These are phyloP conservation scores for Coccomyxa sp. DNA, from an alignment of 139 green algal species.

Conservation along the genomic window DNA sequence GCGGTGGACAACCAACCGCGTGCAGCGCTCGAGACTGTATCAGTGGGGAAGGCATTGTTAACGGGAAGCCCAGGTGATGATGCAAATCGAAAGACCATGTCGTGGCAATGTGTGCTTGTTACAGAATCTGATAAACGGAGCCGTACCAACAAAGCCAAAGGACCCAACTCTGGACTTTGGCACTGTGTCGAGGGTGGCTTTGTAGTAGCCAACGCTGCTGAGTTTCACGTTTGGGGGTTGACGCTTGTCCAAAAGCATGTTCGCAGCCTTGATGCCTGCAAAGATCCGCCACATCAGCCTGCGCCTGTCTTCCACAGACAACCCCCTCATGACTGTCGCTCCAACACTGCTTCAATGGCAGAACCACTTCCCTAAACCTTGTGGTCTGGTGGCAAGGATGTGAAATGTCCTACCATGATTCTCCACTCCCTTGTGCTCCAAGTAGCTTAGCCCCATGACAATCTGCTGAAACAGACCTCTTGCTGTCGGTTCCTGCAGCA, in stretches of 20 bases:
- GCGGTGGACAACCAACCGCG: no score
- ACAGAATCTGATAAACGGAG: background rate
- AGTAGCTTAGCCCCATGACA: background rate
- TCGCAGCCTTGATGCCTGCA: background rate
- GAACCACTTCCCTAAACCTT: no score
- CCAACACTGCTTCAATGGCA: no score
- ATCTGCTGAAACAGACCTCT: background rate
- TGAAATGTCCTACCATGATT: no score
- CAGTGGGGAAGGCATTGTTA: no score
- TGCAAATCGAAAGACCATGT: background rate
- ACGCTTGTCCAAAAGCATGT: background rate
- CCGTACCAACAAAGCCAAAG: background rate
- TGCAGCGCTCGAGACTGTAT: no score
- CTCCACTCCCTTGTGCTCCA: background rate
- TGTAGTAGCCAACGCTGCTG: background rate
- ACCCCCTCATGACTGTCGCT: no score
- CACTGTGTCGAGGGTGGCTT: background rate
- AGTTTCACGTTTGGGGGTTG: background rate
- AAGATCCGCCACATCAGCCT: no score
- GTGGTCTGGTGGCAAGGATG: no score
- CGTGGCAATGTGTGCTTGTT: no score
- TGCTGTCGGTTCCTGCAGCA: background rate
- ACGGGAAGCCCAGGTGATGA: no score
- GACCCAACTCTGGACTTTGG: background rate
- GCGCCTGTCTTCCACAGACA: no score